These are phyloP conservation scores for Bryopsis sp. DNA, from an alignment of 139 green algal species.

Conservation along the genomic window DNA sequence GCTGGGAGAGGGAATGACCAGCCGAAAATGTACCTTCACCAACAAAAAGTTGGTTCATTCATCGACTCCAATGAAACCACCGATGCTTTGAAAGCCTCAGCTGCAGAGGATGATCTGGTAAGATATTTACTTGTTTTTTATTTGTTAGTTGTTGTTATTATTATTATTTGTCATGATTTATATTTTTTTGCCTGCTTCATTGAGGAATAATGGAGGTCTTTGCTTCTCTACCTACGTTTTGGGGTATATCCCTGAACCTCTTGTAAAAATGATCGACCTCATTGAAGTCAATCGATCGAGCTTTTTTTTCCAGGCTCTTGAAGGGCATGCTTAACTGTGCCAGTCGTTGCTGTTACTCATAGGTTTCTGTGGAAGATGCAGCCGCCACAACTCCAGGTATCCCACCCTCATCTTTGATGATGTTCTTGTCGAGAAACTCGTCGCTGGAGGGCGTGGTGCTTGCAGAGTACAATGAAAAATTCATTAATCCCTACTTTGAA, in stretches of 20 bases:
- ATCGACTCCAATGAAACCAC: neutral
- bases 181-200: too few species aligned
- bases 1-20: neutral
- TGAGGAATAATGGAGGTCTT: too few species aligned
- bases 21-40: neutral
- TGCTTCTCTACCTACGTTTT: too few species aligned
- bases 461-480: constrained; percentile 46
- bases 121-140: too few species aligned
- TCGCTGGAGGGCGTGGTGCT: constrained; percentile 43
- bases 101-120: neutral
- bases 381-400: constrained; percentile 39
- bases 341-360: neutral
- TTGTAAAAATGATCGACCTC: neutral
- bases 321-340: neutral
- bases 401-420: constrained; percentile 57
- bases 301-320: neutral
- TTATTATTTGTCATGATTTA: too few species aligned
- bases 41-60: neutral
- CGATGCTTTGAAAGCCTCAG: neutral
- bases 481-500: constrained; percentile 37
- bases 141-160: too few species aligned
- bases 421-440: constrained; percentile 48
- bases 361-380: constrained; percentile 20
- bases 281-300: neutral
- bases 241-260: neutral